A percentile compares a stretch with the other conserved stretches of the same genome.
Evolutionary conservation across 208 protist genomes (phyloP).

Genomic region (Trichomonas tenax): DNA sequence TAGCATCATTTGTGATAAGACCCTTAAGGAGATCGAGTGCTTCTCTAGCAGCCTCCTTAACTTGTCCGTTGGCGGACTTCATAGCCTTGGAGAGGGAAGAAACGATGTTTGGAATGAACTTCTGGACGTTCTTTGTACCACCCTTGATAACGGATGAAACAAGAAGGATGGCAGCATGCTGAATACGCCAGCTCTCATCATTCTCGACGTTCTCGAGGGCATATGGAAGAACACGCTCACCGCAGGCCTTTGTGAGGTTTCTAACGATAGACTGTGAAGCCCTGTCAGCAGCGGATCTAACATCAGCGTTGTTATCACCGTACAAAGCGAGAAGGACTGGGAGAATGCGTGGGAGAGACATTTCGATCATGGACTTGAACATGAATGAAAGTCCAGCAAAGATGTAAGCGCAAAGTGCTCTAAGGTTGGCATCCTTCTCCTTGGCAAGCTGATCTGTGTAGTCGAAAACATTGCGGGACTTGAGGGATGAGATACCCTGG

Average conservation of each 20-base stretch:
- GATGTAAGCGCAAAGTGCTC: not conserved
- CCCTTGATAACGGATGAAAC: not conserved
- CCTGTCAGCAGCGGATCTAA: not conserved
- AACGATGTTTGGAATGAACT: not conserved
- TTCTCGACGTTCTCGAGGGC: constrained; percentile 7
- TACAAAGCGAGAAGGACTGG: not conserved
- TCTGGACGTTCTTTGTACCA: not conserved
- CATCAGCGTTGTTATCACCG: not conserved
- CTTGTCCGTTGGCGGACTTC: not conserved
- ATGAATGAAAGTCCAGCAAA: not conserved
- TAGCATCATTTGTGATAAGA: not conserved
- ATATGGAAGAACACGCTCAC: not conserved
- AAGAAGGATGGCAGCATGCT: not conserved
- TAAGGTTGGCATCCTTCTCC: not conserved
- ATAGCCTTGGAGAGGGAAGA: not conserved
- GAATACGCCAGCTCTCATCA: not conserved
- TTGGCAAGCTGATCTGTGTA: not conserved
- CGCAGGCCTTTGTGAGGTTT: not conserved
- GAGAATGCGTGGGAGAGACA: not conserved
- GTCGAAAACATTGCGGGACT: not conserved
- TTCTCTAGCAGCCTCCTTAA: not conserved
- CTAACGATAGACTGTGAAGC: not conserved
- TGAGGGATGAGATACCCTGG: not conserved
- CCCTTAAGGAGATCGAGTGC: not conserved
- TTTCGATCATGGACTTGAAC: not conserved